A percentile compares a stretch with the other conserved stretches of the same genome.
Evolutionary conservation across 805 yeast genomes (phyloP).

Genomic region (Wickerhamomyces hampshirensis): DNA sequence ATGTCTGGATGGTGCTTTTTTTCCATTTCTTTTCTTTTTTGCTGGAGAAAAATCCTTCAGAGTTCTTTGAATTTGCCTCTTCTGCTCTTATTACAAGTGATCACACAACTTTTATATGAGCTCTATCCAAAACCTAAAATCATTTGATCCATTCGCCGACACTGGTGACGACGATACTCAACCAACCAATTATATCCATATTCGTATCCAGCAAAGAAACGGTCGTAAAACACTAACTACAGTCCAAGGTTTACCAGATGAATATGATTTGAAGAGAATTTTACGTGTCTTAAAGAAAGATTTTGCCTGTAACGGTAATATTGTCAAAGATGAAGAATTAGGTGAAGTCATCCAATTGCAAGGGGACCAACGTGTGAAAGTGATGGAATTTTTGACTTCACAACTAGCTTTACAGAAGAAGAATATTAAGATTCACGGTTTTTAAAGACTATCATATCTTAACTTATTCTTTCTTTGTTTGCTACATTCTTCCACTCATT

Average conservation of each 20-base stretch:
- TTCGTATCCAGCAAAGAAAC: constrained; percentile 99
- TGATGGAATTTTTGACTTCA: constrained; percentile 83
- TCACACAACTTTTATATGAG: constrained; percentile 48
- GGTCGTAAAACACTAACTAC: constrained; percentile 98
- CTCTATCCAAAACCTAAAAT: constrained; percentile 87
- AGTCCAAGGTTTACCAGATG: constrained; percentile 94
- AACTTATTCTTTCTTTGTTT: not conserved
- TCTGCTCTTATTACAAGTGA: no score
- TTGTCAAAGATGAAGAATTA: constrained; percentile 91
- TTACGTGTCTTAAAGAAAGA: constrained; percentile 93
- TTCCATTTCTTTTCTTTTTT: no score
- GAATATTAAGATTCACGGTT: constrained; percentile 97
- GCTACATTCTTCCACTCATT: not conserved
- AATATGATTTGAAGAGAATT: constrained; percentile 91
- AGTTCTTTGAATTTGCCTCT: no score
- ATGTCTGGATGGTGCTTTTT: no score
- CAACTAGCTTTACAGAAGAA: constrained; percentile 90
- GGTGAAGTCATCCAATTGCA: constrained; percentile 97
- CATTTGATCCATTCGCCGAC: constrained; percentile 97
- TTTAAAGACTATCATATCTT: constrained; percentile 38
- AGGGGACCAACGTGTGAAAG: constrained; percentile 98
- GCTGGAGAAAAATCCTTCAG: no score
- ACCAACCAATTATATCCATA: constrained; percentile 92
- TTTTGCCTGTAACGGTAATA: constrained; percentile 98
- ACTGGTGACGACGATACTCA: constrained; percentile 99